These are phyloP conservation scores for Phanerochaete sordida DNA, from an alignment of 768 basidiomycete genomes.

Conservation along the genomic window DNA sequence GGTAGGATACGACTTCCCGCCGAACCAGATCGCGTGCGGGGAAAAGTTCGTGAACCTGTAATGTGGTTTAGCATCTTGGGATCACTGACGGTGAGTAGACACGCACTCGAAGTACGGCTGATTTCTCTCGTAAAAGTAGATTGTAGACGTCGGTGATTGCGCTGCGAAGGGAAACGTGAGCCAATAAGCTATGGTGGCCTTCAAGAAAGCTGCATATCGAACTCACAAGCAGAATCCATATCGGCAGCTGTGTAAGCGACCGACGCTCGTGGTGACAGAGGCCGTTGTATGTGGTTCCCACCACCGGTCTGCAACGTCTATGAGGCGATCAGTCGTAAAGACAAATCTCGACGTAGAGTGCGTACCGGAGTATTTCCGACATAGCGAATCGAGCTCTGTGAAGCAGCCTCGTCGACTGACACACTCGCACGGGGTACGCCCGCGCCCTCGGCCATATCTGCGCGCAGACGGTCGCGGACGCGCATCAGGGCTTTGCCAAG, in stretches of 20 bases:
- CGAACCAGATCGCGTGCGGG: neutral
- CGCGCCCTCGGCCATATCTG: neutral
- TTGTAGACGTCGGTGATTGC: neutral
- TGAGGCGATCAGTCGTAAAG: too few relatives aligned
- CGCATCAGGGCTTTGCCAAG: constrained; percentile 68
- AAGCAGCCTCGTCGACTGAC: too few relatives aligned
- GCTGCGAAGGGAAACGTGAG: neutral
- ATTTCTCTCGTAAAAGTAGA: neutral
- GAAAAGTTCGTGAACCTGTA: neutral
- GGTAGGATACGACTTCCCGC: neutral
- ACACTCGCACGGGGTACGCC: neutral
- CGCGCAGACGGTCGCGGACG: constrained; percentile 52
- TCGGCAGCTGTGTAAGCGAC: too few relatives aligned
- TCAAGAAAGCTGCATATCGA: too few relatives aligned
- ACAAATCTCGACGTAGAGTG: too few relatives aligned
- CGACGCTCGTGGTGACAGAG: too few relatives aligned
- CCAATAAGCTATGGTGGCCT: too few relatives aligned
- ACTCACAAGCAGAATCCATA: too few relatives aligned
- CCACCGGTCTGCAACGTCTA: too few relatives aligned
- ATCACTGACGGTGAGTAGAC: neutral
- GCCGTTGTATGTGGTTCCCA: too few relatives aligned
- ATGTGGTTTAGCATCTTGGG: neutral
- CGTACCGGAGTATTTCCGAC: too few relatives aligned
- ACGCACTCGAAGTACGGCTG: neutral
- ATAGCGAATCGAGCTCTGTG: too few relatives aligned